phyloP scores from a whole-genome alignment of 371 early-diverging fungal genomes.

The Mortierella sp. region DNA sequence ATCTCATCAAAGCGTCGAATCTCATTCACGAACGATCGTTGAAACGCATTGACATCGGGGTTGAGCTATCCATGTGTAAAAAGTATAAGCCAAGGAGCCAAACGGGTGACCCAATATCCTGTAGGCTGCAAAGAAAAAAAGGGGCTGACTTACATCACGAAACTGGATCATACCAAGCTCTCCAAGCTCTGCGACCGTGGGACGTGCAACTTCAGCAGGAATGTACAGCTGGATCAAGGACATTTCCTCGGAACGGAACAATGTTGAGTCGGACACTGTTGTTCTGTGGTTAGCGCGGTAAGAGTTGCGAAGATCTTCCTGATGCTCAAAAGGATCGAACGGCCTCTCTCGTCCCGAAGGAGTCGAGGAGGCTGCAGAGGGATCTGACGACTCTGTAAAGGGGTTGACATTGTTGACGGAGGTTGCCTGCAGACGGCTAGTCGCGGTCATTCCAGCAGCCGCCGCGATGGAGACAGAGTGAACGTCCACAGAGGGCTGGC shows the following conservation, averaged over 20 bases:
- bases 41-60: conserved; percentile 94
- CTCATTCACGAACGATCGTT: conserved; percentile 94
- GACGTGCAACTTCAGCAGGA: conserved; percentile 94
- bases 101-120: no score
- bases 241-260: conserved; percentile 98
- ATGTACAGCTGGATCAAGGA: conserved; percentile 96
- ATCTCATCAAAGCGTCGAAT: conserved; percentile 93
- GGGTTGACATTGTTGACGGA: conserved; percentile 5
- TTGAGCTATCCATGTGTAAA: conserved; percentile 72
- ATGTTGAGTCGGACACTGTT: conserved; percentile 63
- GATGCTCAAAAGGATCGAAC: conserved; percentile 33
- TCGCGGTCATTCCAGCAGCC: conserved; percentile 11
- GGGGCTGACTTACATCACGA: conserved; percentile 77
- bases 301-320: conserved; percentile 30
- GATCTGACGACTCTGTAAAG: conserved; percentile 1
- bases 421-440: conserved; percentile 25
- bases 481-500: conserved; percentile 10
- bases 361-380: conserved; percentile 7
- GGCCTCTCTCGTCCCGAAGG: conserved; percentile 4
- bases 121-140: no score
- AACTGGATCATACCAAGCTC: conserved; percentile 95
- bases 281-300: conserved; percentile 8
- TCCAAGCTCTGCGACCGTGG: conserved; percentile 93
- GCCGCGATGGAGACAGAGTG: conserved; percentile 15
- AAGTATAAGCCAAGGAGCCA: no score